Conservation (phyloP, 164 flowering plant genomes). For the Annona squamosa region DNA sequence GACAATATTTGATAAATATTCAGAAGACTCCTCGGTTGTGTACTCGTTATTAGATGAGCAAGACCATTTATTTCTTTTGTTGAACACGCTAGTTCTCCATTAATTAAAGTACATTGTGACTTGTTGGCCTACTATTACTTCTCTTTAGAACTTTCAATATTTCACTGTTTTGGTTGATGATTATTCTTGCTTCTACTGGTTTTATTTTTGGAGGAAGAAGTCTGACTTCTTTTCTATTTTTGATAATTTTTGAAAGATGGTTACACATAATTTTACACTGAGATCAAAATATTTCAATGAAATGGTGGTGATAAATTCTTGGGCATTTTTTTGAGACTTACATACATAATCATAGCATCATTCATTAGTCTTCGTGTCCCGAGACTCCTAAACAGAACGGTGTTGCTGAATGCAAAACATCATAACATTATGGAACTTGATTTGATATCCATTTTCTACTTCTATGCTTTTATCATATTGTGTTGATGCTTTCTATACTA, state of each 20-base stretch:
- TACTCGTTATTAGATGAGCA: no score
- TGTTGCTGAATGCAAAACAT: not conserved
- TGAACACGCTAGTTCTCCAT: no score
- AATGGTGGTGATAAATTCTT: not conserved
- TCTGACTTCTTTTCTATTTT: no score
- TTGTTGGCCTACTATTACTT: conserved; percentile 1
- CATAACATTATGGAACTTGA: not conserved
- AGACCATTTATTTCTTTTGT: not conserved
- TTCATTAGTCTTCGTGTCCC: not conserved
- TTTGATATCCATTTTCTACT: not conserved
- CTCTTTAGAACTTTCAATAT: not conserved
- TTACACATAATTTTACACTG: not conserved
- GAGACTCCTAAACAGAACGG: not conserved
- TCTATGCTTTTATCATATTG: no score
- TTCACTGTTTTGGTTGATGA: not conserved
- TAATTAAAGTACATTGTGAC: not conserved
- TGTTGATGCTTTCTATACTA: no score
- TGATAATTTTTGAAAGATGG: not conserved
- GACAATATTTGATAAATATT: no score
- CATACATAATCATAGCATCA: not conserved
- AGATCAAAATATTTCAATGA: not conserved
- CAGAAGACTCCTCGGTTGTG: no score
- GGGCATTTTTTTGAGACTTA: not conserved
- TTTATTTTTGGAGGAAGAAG: not conserved
- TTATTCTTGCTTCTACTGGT: not conserved